Conservation (phyloP, 164 flowering plant species). For the Taxillus chinensis region DNA sequence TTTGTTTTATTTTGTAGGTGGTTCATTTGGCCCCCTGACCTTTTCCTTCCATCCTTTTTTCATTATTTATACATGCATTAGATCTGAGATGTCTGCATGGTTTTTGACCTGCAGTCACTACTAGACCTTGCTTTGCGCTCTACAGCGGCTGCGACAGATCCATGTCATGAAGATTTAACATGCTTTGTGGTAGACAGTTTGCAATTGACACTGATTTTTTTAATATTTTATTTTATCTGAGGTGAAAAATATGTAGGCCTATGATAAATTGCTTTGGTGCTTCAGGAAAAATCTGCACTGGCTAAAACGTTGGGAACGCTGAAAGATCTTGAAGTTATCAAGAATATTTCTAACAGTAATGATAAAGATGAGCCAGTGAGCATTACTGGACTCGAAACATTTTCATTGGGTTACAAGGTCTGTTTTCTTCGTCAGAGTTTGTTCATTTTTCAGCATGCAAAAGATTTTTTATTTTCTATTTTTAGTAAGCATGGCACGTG, state of each 20-base stretch:
- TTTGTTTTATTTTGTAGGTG: not conserved
- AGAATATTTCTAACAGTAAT: conserved; percentile 25
- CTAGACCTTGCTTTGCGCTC: conserved; percentile 92
- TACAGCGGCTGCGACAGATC: conserved; percentile 94
- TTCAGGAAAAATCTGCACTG: conserved; percentile 75
- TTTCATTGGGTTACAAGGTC: conserved; percentile 91
- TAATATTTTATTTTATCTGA: not conserved
- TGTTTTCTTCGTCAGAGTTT: not conserved
- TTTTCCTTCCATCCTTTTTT: not conserved
- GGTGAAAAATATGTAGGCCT: not conserved
- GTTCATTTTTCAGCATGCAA: not conserved
- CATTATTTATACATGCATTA: not conserved
- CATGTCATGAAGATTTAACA: conserved; percentile 83
- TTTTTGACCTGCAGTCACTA: conserved; percentile 47
- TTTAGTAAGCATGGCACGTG: too few relatives aligned
- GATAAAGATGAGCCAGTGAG: conserved; percentile 59
- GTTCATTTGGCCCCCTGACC: not conserved
- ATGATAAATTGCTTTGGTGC: conserved; percentile 7
- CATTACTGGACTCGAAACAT: conserved; percentile 87
- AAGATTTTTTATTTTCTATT: not conserved
- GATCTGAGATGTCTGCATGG: not conserved
- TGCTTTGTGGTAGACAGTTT: conserved; percentile 62
- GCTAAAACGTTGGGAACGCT: conserved; percentile 57
- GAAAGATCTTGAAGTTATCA: conserved; percentile 41
- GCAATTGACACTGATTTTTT: conserved; percentile 5